Base-by-base conservation (phyloP, 192 early-diverging fungal species). In the Phlyctochytrium arcticum region DNA sequence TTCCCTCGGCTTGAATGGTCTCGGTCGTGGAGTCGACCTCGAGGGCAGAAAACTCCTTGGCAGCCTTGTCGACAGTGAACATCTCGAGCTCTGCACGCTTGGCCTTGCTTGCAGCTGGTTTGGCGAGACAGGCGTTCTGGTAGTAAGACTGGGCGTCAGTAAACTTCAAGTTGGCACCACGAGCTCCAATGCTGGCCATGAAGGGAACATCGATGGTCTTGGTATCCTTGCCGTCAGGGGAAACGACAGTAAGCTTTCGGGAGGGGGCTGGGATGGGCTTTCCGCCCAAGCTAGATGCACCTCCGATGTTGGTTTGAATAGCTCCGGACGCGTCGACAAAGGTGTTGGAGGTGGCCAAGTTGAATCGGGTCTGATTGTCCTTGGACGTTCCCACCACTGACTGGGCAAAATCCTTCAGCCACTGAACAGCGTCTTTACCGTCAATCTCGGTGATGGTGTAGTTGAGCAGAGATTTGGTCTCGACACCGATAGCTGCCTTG, bases 381-480 rank as follows among this genome's bases (percentile, higher is more conserved):
- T 66, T 66, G 51, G 44, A 46, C 26, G 47, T 3, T 5, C 64
- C 64, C 7, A 57, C 36, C 7, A 51, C 10, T 1, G 36, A 47
- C 36, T 55, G 27, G 15, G 54, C 34, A 21, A 55, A 57, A 2
- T 36, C 26, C 64, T 48, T 44, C 26, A 66, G 32, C 31, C 33
- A 60, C 0, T 21, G 6, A 35, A 68, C 27, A 39, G 66, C 24
- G 30, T 59, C 57, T 23, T 60, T 21, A 5, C 57, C 57, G 30
- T 68, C 66, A 44, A 68, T 68, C 48, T 19, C 30, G 23, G 36
- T 32, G 23, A 68, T 56, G 29, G 29, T 59, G 51, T 48, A 68
- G 21, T 57, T 57, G 24, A 48, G 7, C 44, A 53, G 50, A 2
- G 46, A 30, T 19, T 12, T 51, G 23, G 66, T 56, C 31, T 55